Base-by-base conservation (phyloP, 371 early-diverging fungal genomes). In the Actinomortierella ambigua region DNA sequence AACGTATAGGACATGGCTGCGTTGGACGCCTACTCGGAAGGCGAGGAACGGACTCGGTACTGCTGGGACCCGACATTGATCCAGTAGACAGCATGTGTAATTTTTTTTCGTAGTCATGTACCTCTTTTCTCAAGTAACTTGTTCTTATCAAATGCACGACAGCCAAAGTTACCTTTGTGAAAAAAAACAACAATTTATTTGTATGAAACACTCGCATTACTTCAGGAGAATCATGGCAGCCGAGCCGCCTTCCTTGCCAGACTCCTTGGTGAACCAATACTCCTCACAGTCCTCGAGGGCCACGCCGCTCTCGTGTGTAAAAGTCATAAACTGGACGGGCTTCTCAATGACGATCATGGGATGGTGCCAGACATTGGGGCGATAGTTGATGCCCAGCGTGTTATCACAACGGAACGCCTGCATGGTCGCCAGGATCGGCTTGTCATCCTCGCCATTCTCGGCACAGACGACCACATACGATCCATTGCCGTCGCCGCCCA, bases 351-450 rank as follows among this genome's bases (percentile, higher is more conserved):
- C 88, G 63, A 95, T 83, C 93, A 95, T 94, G 14, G 95, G 95
- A 66, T 93, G 93, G 68, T 95, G 96, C 96, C 96, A 95, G 39
- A 88, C 82, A 59, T 89, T 91, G 29, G 86, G 83, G 54, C 81
- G 73, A 66, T 95, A 95, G 77, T 88, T 93, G 69, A 95, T 85
- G 15, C 92, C 96, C 79, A 94, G 89, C 0, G 77, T 82, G 14
- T 83, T 77, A 53, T 79, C 80, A 20, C 88, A 92, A n/a, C 88
- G 65, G 69, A 93, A 94, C 0, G 92, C 93, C 48, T 82, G 83
- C 27, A 94, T 67, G 0, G 94, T 92, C 53, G 76, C 73, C 71
- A 89, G 68, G 53, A 93, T 88, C 11, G 96, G 96, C 59, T 73
- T 81, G 55, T 88, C 87, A 28, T 82, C 81, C 44, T 59, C 59